These are phyloP conservation scores for Penicillium decumbens DNA, from an alignment of 2,329 filamentous ascomycete genomes.

Conservation along the genomic window DNA sequence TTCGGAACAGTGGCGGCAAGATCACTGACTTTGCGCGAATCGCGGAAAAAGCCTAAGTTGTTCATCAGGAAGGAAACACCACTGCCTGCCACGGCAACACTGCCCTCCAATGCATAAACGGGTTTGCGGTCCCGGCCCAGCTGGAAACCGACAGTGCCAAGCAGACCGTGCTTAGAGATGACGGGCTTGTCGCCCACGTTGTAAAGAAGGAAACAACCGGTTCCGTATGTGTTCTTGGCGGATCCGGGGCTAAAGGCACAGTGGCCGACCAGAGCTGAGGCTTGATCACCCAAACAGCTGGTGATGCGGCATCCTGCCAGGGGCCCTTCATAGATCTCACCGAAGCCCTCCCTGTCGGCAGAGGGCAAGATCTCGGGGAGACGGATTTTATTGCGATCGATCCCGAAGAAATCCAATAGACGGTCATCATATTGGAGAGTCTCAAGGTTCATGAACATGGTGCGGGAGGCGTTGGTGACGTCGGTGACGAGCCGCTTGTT, in stretches of 20 bases:
- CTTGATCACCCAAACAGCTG: constrained; percentile 85
- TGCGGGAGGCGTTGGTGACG: constrained; percentile 79
- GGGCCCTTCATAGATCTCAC: constrained; percentile 59
- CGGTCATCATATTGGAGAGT: constrained; percentile 74
- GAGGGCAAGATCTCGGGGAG: constrained; percentile 82
- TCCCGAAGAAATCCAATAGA: constrained; percentile 72
- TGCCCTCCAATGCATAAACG: constrained; percentile 78
- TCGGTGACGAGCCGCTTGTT: constrained; percentile 75
- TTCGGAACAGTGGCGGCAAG: constrained; percentile 62
- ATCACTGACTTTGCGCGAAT: constrained; percentile 59
- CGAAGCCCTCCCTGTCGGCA: constrained; percentile 68
- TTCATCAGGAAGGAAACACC: constrained; percentile 71
- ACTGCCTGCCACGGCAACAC: constrained; percentile 74
- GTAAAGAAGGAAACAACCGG: constrained; percentile 82
- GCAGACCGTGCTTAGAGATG: constrained; percentile 73
- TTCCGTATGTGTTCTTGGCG: constrained; percentile 89
- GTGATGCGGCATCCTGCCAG: constrained; percentile 69
- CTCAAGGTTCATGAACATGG: constrained; percentile 89
- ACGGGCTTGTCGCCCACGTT: constrained; percentile 82
- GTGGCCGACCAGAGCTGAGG: constrained; percentile 78
- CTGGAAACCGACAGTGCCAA: constrained; percentile 81
- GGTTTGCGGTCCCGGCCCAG: constrained; percentile 61
- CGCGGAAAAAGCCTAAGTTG: constrained; percentile 58
- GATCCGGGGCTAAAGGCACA: constrained; percentile 75
- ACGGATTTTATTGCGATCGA: constrained; percentile 66